These are phyloP conservation scores for Neolentinus lepideus DNA, from an alignment of 1,284 basidiomycete genomes.

Conservation along the genomic window DNA sequence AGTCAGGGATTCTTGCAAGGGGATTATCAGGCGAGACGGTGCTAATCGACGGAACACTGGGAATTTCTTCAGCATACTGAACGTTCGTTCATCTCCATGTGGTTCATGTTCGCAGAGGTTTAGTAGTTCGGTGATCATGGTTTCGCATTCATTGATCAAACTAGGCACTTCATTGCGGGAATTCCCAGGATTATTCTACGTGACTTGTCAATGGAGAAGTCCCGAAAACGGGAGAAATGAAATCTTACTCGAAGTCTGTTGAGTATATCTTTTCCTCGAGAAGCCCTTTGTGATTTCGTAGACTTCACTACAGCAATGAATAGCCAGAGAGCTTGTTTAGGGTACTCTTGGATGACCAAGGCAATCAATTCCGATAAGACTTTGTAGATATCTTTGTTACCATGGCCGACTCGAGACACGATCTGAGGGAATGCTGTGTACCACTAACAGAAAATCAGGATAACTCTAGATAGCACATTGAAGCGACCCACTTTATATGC, in stretches of 20 bases:
- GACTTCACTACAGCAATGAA: constrained; percentile 90
- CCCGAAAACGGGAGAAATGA: neutral
- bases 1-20: constrained; percentile 89
- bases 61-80: constrained; percentile 65
- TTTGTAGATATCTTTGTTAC: constrained; percentile 60
- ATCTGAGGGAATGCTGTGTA: constrained; percentile 96
- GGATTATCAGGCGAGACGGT: constrained; percentile 74
- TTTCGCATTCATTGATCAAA: constrained; percentile 49
- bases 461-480: neutral
- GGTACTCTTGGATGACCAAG: constrained; percentile 75
- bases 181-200: constrained; percentile 32
- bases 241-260: constrained; percentile 53
- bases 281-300: constrained; percentile 56
- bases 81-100: constrained; percentile 36
- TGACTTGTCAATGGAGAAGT: neutral
- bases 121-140: constrained; percentile 67
- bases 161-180: constrained; percentile 31
- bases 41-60: constrained; percentile 51
- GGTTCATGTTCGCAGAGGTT: constrained; percentile 55
- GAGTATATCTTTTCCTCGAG: constrained; percentile 62
- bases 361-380: constrained; percentile 69
- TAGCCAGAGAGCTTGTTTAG: constrained; percentile 91
- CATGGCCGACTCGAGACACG: constrained; percentile 88
- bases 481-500: constrained; percentile 62
- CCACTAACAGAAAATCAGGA: constrained; percentile 57